These are phyloP conservation scores for Ophiostoma himal-ulmi DNA, from an alignment of 2,329 filamentous ascomycete species.

Conservation along the genomic window DNA sequence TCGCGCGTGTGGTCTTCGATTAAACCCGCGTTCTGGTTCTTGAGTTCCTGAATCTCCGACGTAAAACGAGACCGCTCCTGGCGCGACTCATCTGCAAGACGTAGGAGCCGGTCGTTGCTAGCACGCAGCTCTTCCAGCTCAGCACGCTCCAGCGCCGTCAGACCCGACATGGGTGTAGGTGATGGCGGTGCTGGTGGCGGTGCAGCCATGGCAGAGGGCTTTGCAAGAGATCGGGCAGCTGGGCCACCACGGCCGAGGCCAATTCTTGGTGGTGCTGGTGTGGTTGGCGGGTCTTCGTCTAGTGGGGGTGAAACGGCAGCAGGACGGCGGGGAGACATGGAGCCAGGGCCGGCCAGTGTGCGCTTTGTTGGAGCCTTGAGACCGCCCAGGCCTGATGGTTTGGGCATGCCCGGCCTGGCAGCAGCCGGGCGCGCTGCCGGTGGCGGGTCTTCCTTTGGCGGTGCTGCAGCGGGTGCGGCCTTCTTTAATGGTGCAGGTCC, in stretches of 20 bases:
- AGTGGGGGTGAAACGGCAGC: slow-evolving; percentile 44
- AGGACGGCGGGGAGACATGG: slow-evolving; percentile 49
- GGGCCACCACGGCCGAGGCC: slow-evolving; percentile 69
- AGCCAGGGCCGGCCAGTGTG: slow-evolving; percentile 42
- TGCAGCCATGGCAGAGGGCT: slow-evolving; percentile 55
- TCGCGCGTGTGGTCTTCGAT: slow-evolving; percentile 97
- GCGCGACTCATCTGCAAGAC: slow-evolving; percentile 72
- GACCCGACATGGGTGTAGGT: slow-evolving; percentile 56
- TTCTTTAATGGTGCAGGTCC: slow-evolving; percentile 42
- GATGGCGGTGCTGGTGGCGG: slow-evolving; percentile 49
- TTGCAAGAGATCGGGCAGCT: slow-evolving; percentile 76
- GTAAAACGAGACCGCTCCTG: slow-evolving; percentile 74
- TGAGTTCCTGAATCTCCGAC: slow-evolving; percentile 87
- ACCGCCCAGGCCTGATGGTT: slow-evolving; percentile 47
- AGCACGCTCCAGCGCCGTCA: slow-evolving; percentile 77
- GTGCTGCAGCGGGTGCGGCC: slow-evolving; percentile 36
- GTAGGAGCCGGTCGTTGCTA: slow-evolving; percentile 71
- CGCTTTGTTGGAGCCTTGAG: slow-evolving; percentile 58
- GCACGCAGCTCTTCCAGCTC: slow-evolving; percentile 83
- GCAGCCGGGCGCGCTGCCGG: slow-evolving; percentile 35
- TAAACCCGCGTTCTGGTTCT: slow-evolving; percentile 91
- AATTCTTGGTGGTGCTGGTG: slow-evolving; percentile 55
- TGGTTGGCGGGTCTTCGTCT: slow-evolving; percentile 52
- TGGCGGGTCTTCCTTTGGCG: slow-evolving; percentile 41
- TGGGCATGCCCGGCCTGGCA: slow-evolving; percentile 53